Conservation (phyloP, 2,329 filamentous ascomycete species). For the Fusarium proliferatum region DNA sequence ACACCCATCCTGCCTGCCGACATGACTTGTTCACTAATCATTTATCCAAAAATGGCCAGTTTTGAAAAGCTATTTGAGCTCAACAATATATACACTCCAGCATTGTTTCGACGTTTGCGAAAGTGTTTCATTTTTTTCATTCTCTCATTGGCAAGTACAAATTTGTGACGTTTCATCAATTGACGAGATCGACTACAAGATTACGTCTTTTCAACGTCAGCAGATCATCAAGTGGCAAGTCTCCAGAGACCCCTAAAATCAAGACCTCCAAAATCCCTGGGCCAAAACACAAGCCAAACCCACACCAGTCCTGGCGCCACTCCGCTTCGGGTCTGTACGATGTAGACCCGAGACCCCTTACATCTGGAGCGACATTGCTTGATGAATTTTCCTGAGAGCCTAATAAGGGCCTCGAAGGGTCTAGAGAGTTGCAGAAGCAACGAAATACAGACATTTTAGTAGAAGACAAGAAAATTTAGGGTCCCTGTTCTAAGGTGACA, state of each 20-base stretch:
- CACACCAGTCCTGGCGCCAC: constrained; percentile 8
- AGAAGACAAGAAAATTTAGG: neutral
- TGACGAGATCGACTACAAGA: neutral
- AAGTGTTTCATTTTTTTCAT: neutral
- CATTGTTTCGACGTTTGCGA: too few relatives aligned
- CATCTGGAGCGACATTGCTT: constrained; percentile 3
- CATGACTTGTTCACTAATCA: constrained; percentile 33
- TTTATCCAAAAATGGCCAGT: neutral
- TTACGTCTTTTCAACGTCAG: constrained; percentile 37
- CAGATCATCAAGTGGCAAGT: constrained; percentile 9
- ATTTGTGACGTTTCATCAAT: neutral
- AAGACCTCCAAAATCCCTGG: neutral
- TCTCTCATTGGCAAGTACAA: constrained; percentile 1
- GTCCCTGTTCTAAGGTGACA: neutral
- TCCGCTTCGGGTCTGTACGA: neutral
- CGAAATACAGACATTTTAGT: neutral
- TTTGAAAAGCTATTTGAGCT: neutral
- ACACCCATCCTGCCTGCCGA: neutral
- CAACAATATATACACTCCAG: neutral
- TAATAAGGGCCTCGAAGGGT: constrained; percentile 13
- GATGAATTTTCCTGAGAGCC: neutral
- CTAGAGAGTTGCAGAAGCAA: neutral
- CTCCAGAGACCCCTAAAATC: constrained; percentile 15
- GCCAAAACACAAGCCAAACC: constrained; percentile 8
- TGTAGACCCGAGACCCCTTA: constrained; percentile 2